Conservation (phyloP, 2,329 filamentous ascomycete genomes). For the Epicoccum sorghinum region DNA sequence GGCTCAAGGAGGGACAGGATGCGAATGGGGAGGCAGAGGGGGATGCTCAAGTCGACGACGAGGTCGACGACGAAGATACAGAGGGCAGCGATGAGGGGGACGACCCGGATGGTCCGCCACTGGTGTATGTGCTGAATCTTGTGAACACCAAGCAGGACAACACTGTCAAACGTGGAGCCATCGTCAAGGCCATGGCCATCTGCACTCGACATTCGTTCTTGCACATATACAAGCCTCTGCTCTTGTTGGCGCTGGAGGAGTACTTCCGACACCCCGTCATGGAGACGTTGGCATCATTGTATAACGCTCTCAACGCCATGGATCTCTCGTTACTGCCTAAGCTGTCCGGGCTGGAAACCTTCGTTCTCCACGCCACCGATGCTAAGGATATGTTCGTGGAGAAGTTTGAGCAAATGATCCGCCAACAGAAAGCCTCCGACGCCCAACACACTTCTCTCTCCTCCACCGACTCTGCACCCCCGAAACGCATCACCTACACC, state of each 20-base stretch:
- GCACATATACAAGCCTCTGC: constrained; percentile 97
- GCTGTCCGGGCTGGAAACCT: constrained; percentile 80
- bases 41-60: constrained; percentile 53
- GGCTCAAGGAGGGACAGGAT: constrained; percentile 49
- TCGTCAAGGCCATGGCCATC: constrained; percentile 98
- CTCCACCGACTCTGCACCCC: constrained; percentile 46
- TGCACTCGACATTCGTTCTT: constrained; percentile 97
- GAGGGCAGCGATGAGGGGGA: constrained; percentile 61
- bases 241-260: constrained; percentile 90
- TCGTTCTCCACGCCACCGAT: constrained; percentile 86
- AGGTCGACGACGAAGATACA: constrained; percentile 57
- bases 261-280: constrained; percentile 92
- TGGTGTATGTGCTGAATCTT: constrained; percentile 96
- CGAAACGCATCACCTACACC: constrained; percentile 67
- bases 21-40: constrained; percentile 50
- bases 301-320: constrained; percentile 94
- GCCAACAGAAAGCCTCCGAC: constrained; percentile 76
- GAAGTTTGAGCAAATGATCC: constrained; percentile 94
- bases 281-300: constrained; percentile 86
- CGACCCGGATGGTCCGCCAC: constrained; percentile 78
- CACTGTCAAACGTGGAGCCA: constrained; percentile 85
- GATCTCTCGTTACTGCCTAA: constrained; percentile 92
- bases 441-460: constrained; percentile 44
- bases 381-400: constrained; percentile 97
- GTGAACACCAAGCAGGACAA: constrained; percentile 99